These are phyloP conservation scores for Sporisorium reilianum DNA, from an alignment of 1,284 basidiomycete genomes.

Conservation along the genomic window DNA sequence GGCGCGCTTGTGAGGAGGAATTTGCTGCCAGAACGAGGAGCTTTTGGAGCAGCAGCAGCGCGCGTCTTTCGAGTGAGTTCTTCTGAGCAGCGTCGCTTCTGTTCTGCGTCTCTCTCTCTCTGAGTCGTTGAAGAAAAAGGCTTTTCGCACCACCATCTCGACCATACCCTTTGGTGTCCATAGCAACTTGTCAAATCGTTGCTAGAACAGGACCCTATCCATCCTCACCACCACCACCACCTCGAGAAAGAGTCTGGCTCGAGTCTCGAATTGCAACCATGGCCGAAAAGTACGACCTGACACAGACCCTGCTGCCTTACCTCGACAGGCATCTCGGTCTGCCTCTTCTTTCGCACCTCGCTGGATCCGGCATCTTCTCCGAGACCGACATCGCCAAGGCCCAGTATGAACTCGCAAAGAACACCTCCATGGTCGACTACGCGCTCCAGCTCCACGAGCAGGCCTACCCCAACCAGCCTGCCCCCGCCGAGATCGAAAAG, in stretches of 20 bases:
- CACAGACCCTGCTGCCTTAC: slow-evolving; percentile 76
- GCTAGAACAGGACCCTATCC: slow-evolving; percentile 25
- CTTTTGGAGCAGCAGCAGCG: slow-evolving; percentile 8
- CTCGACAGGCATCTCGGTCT: slow-evolving; percentile 94
- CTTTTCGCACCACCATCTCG: slow-evolving; percentile 35
- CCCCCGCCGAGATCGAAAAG: slow-evolving; percentile 60
- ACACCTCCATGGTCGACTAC: slow-evolving; percentile 72
- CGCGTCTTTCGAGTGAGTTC: slow-evolving; percentile 2
- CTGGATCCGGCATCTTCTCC: slow-evolving; percentile 77
- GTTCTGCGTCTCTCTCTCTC: slow-evolving; percentile 1
- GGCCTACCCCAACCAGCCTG: slow-evolving; percentile 76
- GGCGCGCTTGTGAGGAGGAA: slow-evolving; percentile 4
- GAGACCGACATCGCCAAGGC: slow-evolving; percentile 82
- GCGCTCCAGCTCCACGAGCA: slow-evolving; percentile 81
- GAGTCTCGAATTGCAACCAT: slow-evolving; percentile 43
- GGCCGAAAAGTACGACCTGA: slow-evolving; percentile 78
- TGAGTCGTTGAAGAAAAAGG: slow-evolving; percentile 1
- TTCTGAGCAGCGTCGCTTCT: neutral
- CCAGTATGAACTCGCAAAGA: slow-evolving; percentile 96
- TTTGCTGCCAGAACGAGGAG: neutral
- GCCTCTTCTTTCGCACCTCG: slow-evolving; percentile 87
- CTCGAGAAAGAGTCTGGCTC: slow-evolving; percentile 5
- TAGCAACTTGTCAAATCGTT: slow-evolving; percentile 38
- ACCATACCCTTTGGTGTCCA: slow-evolving; percentile 36
- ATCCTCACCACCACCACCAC: neutral